Evolutionary conservation across 495 filamentous ascomycete genomes (phyloP), one percentile per base, ranked within the genome.

Genomic region (Saxophila tyrrhenica): DNA sequence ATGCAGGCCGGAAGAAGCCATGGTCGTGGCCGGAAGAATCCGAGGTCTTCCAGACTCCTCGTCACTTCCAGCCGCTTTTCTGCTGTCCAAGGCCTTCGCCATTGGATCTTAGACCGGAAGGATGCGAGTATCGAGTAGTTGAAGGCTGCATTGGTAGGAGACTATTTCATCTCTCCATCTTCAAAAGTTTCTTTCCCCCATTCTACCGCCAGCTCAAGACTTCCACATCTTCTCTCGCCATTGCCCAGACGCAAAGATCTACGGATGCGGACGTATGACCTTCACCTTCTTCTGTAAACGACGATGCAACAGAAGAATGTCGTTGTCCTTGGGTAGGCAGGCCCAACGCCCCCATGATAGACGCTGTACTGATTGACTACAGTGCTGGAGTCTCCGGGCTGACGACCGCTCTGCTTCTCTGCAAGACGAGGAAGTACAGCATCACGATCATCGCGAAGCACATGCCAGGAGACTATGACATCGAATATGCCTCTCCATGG

Each of bases 381-480:
- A 96, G 91, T 38, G 94, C 92, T 51, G 92, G 92, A 16, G 90
- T 98, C 7, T 78, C 83, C 48, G 92, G 92, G 48, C 77, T 98
- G 50, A 97, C 92, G n/a, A 90, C 86, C 9, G 92, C 94, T 9
- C 78, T 94, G 39, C 69, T 87, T n/a, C 78, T 97, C 23, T 86
- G 90, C 42, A 81, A 80, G 58, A 78, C 85, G 59, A 65, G 74
- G 1, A 68, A 76, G 19, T 83, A 81, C 60, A 78, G 79, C 50
- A 73, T 98, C 55, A 94, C 89, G 2, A 76, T 98, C 23, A 73
- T 91, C 2, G 87, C 89, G 22, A 96, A 95, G 67, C 90, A 97
- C 62, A 95, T 98, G 94, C 92, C 92, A 0, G 92, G 92, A 32
- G 92, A 98, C 72, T 96, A 95, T 70, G 90, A 95, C 62, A 84